Conservation (phyloP, 257 asterid genomes). For the Fraxinus quadrangulata region DNA sequence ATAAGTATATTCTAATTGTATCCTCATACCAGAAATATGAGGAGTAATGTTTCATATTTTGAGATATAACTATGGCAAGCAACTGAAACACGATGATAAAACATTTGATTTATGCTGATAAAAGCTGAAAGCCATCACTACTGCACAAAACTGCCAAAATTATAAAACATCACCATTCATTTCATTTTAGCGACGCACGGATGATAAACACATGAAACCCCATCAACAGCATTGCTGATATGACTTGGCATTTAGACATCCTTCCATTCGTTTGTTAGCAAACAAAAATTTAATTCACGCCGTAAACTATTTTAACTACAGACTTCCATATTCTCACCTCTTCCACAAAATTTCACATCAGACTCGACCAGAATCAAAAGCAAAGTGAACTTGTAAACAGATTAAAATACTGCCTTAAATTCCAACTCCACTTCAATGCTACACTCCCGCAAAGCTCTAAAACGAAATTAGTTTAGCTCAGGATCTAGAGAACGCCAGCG, state of each 20-base stretch:
- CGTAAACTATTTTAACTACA: not conserved
- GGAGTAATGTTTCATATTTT: not conserved
- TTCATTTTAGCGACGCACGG: not conserved
- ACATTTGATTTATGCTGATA: not conserved
- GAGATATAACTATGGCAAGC: not conserved
- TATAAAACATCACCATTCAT: not conserved
- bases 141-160: not conserved
- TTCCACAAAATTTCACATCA: constrained; percentile 8
- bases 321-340: not conserved
- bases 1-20: not conserved
- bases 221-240: not conserved
- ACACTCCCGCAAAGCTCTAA: not conserved
- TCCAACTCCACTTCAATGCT: not conserved
- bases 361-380: constrained; percentile 17
- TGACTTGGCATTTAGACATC: not conserved
- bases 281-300: not conserved
- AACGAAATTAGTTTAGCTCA: not conserved
- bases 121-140: not conserved
- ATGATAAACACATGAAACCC: not conserved
- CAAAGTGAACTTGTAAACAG: not conserved
- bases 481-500: constrained; percentile 1
- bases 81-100: not conserved
- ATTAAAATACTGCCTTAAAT: not conserved
- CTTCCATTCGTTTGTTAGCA: not conserved
- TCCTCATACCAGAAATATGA: not conserved